Evolutionary conservation across 345 rosid species (phyloP), one percentile per base, ranked within the genome.

Genomic region (Fremontodendron californicum): DNA sequence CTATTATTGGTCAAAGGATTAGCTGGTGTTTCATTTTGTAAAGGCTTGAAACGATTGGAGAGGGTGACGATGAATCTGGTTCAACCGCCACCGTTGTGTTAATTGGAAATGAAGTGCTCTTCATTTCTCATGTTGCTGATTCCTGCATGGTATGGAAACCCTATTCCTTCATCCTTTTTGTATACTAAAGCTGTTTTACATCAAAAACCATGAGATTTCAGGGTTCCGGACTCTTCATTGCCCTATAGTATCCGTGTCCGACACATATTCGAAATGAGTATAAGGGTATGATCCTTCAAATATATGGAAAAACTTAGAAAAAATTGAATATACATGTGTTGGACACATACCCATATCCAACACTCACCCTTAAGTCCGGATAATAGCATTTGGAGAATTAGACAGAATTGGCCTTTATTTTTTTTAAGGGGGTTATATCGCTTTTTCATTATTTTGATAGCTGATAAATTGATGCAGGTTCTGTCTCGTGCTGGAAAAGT

Each of bases 81-180:
- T 89, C 99, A 27, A 95, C 98, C 5, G 98, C 95, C 61, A 95
- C 99, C 21, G 93, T 82, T 29, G 70, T 93, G 84, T 79, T 95
- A 58, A 75, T 91, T 6, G 89, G 90, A 79, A 85, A 84, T 49
- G 90, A 88, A 46, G 27, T 55, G 69, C 82, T 94, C 40, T 82
- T 85, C 79, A 77, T 93, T 83, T 89, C 98, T 46, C 99, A 95
- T 85, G 85, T 95, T 54, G 98, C 97, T 40, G 99, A 95, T 84
- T 93, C 96, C 0, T 81, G 86, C 35, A 92, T 90, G 90, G 99
- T 95, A 86, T 27, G 86, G 27, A 63, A 65, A 75, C 52, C 25
- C 19, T 29, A 6, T 12, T 43, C n/a, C n/a, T n/a, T n/a, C n/a
- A n/a, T n/a, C n/a, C n/a, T 46, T 42, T 33, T 18, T 45, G 12